Percentiles rank a stretch among this genome's conserved stretches.
phyloP scores from a whole-genome alignment of 2,329 filamentous ascomycete species.

The Pseudocercospora macadamiae region DNA sequence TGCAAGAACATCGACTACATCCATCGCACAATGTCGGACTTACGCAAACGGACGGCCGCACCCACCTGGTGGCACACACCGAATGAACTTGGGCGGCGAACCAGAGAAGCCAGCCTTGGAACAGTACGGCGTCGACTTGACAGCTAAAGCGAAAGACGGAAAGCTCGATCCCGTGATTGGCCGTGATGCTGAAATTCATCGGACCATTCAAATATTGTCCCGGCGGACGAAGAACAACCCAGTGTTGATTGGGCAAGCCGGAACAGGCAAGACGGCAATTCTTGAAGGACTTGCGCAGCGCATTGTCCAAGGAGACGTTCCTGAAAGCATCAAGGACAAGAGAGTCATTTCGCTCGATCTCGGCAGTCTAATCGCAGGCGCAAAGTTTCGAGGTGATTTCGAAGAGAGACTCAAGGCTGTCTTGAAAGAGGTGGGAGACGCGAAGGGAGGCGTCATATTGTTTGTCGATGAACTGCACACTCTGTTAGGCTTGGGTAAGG shows the following conservation, averaged over 20 bases:
- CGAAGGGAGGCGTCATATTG: conserved; percentile 85
- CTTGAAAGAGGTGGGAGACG: conserved; percentile 85
- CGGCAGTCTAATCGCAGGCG: conserved; percentile 89
- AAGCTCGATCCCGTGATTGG: conserved; percentile 97
- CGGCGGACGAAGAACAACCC: conserved; percentile 95
- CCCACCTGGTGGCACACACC: conserved; percentile 88
- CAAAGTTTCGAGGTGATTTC: conserved; percentile 94
- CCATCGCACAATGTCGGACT: conserved; percentile 44
- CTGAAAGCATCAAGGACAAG: conserved; percentile 95
- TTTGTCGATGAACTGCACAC: conserved; percentile 96
- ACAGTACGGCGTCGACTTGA: conserved; percentile 88
- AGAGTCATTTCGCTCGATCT: conserved; percentile 84
- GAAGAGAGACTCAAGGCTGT: conserved; percentile 92
- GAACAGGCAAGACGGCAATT: conserved; percentile 92
- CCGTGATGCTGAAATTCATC: conserved; percentile 85
- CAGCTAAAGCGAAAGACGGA: conserved; percentile 78
- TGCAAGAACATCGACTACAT: not conserved
- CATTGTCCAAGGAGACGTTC: conserved; percentile 90
- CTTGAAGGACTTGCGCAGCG: conserved; percentile 86
- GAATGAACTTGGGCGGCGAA: conserved; percentile 82
- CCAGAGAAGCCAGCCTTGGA: conserved; percentile 84
- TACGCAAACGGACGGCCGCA: conserved; percentile 65
- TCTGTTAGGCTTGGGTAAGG: conserved; percentile 87
- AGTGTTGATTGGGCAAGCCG: conserved; percentile 87
- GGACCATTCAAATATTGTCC: conserved; percentile 92